Evolutionary conservation across 805 yeast species (phyloP).

Genomic region (Nakazawaea holstii): DNA sequence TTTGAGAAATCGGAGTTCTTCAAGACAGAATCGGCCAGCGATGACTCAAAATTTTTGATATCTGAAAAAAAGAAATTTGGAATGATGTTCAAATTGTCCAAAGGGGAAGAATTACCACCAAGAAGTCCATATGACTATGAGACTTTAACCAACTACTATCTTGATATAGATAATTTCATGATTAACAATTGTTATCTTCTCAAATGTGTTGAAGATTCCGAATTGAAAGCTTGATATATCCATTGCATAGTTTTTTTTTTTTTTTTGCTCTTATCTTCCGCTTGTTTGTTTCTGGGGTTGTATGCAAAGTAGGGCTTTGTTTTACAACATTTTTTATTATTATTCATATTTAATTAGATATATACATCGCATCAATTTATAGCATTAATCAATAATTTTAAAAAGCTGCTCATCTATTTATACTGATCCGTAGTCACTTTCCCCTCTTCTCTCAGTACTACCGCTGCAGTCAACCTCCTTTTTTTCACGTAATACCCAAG

Average conservation of each 20-base stretch:
- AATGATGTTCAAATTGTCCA: slow-evolving; percentile 15
- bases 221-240: neutral
- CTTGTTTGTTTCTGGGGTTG: no score
- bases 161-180: slow-evolving; percentile 16
- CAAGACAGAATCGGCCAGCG: slow-evolving; percentile 5
- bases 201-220: slow-evolving; percentile 10
- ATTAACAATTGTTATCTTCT: slow-evolving; percentile 20
- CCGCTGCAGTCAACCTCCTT: neutral
- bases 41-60: slow-evolving; percentile 7
- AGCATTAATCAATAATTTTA: no score
- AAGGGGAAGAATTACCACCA: slow-evolving; percentile 21
- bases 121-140: slow-evolving; percentile 23
- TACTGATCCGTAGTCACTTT: neutral
- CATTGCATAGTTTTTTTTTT: neutral
- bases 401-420: neutral
- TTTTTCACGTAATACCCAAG: slow-evolving; percentile 17
- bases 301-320: neutral
- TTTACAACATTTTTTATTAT: no score
- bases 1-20: slow-evolving; percentile 2
- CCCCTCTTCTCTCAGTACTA: neutral
- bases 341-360: no score
- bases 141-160: slow-evolving; percentile 16
- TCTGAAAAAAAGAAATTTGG: slow-evolving; percentile 8
- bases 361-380: no score
- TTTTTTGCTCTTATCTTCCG: no score